These are phyloP conservation scores for Ballota nigra DNA, from an alignment of 257 asterid genomes.

Conservation along the genomic window DNA sequence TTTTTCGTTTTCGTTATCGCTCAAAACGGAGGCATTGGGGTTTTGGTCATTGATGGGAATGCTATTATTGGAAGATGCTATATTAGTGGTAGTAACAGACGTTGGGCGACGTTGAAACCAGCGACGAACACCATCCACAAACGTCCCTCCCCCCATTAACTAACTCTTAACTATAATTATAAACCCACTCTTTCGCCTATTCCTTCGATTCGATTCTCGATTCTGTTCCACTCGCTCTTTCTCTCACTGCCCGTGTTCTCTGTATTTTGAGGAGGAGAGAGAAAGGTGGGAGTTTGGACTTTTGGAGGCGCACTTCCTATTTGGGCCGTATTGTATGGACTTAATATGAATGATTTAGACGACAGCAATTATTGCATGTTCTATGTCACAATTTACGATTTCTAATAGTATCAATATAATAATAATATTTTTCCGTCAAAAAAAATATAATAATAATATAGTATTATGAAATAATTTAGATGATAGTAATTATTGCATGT, in stretches of 20 bases:
- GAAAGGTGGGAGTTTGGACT: conserved; percentile 11
- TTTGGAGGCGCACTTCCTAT: conserved; percentile 17
- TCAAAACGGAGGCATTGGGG: not conserved
- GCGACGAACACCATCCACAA: conserved; percentile 90
- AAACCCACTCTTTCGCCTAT: conserved; percentile 19
- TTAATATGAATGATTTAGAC: no score
- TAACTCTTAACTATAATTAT: not conserved
- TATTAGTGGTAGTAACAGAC: conserved; percentile 26
- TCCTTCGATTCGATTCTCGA: conserved; percentile 38
- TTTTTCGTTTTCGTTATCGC: conserved; percentile 1
- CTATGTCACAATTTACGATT: no score
- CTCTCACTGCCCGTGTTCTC: conserved; percentile 13
- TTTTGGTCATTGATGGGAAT: conserved; percentile 28
- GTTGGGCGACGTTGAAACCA: conserved; percentile 62
- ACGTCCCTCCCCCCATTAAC: conserved; percentile 90
- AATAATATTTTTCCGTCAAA: no score
- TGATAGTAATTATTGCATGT: no score
- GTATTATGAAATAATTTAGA: no score
- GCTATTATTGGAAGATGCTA: conserved; percentile 28
- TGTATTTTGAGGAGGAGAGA: conserved; percentile 24
- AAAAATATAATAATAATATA: no score
- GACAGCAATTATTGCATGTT: no score
- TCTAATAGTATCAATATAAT: no score
- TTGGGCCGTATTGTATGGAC: no score
- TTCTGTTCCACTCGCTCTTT: conserved; percentile 37